A percentile compares a stretch with the other conserved stretches of the same genome.
Conservation (phyloP, 2,329 filamentous ascomycete species). For the Achaetomium macrosporum region DNA sequence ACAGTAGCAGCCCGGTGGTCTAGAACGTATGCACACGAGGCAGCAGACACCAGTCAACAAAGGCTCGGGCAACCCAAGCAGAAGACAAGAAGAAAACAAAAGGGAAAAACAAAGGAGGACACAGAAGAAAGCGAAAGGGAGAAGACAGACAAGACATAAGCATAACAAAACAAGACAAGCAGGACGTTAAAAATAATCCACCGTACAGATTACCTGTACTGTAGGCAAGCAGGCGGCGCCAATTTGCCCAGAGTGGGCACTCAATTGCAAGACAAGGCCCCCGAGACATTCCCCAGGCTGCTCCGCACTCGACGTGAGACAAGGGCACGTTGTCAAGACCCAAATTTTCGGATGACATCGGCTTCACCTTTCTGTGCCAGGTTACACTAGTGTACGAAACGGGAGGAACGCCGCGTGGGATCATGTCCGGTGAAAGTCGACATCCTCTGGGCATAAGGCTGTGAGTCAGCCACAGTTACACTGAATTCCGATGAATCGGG, state of each 20-base stretch:
- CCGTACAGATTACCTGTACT: no score
- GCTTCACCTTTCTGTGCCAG: background rate
- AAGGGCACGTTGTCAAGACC: background rate
- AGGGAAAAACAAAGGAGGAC: no score
- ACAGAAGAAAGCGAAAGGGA: no score
- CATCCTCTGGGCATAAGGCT: background rate
- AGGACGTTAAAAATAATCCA: no score
- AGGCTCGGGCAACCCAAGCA: slow-evolving; percentile 2
- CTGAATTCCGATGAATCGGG: background rate
- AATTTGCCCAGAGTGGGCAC: background rate
- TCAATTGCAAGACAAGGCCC: background rate
- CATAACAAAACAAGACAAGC: no score
- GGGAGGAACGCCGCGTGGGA: background rate
- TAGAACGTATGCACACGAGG: background rate
- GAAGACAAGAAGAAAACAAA: background rate
- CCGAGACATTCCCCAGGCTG: background rate
- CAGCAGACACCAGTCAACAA: background rate
- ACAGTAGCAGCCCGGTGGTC: background rate
- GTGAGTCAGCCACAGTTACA: background rate
- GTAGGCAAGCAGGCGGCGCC: no score
- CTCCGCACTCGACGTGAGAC: background rate
- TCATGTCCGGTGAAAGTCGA: background rate
- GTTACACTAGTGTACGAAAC: background rate
- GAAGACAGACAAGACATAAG: no score
- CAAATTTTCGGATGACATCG: background rate